A percentile compares a stretch with the other conserved stretches of the same genome.
Evolutionary conservation across 805 yeast species (phyloP).

Genomic region (Wickerhamomyces canadensis): DNA sequence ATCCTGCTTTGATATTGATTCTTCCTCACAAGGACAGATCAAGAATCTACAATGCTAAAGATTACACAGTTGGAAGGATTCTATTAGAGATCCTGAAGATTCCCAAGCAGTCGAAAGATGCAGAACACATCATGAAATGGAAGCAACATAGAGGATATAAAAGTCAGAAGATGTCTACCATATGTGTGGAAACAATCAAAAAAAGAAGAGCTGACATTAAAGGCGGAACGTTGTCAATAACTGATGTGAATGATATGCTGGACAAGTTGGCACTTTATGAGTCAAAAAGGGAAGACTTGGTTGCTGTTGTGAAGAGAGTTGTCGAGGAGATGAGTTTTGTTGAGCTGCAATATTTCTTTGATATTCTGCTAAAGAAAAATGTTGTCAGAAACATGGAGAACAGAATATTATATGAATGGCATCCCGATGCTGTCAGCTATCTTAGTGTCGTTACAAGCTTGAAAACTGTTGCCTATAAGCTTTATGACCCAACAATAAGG

Average conservation of each 20-base stretch:
- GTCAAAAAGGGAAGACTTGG: conserved; percentile 32
- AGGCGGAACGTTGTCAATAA: conserved; percentile 37
- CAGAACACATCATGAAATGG: conserved; percentile 43
- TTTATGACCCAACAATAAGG: conserved; percentile 44
- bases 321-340: conserved; percentile 48
- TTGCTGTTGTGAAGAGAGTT: conserved; percentile 41
- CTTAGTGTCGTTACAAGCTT: conserved; percentile 62
- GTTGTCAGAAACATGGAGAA: conserved; percentile 61
- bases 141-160: conserved; percentile 32
- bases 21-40: conserved; percentile 58
- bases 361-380: conserved; percentile 54
- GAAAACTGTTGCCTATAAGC: conserved; percentile 50
- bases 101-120: conserved; percentile 58
- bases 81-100: conserved; percentile 50
- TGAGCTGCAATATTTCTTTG: conserved; percentile 66
- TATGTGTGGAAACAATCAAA: conserved; percentile 44
- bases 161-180: conserved; percentile 40
- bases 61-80: conserved; percentile 48
- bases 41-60: conserved; percentile 59
- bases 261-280: conserved; percentile 35
- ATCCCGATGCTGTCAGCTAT: conserved; percentile 68
- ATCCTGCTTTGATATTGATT: conserved; percentile 57
- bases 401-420: conserved; percentile 57
- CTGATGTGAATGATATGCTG: conserved; percentile 42
- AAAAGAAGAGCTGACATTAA: conserved; percentile 37